These are phyloP conservation scores for Rhizoclosmatium globosum DNA, from an alignment of 192 early-diverging fungal species.

Conservation along the genomic window DNA sequence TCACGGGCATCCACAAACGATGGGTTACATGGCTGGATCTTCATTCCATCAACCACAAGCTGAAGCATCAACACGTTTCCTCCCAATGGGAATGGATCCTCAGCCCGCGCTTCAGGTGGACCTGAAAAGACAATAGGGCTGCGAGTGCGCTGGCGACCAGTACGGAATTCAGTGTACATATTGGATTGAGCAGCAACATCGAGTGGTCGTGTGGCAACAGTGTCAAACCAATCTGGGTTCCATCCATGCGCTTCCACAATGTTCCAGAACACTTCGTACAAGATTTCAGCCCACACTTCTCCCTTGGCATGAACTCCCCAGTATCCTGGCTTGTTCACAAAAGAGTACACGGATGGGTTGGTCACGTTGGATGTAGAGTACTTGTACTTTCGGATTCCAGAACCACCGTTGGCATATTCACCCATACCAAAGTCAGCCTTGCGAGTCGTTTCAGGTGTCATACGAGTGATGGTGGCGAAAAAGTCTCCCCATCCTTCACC, in stretches of 20 bases:
- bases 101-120: neutral
- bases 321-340: slow-evolving; percentile 81
- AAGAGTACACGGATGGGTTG: slow-evolving; percentile 85
- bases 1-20: slow-evolving; percentile 62
- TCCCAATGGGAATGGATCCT: slow-evolving; percentile 26
- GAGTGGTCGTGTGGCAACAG: neutral
- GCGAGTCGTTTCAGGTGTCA: slow-evolving; percentile 58
- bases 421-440: slow-evolving; percentile 81
- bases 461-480: slow-evolving; percentile 84
- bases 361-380: slow-evolving; percentile 80
- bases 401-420: slow-evolving; percentile 79
- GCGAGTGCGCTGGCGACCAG: slow-evolving; percentile 23
- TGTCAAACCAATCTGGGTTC: slow-evolving; percentile 59
- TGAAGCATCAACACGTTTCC: slow-evolving; percentile 60
- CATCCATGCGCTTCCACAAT: slow-evolving; percentile 63
- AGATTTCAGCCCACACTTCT: slow-evolving; percentile 91
- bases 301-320: slow-evolving; percentile 95
- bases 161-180: slow-evolving; percentile 47
- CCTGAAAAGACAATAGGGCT: neutral
- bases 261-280: slow-evolving; percentile 80
- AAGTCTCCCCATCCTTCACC: slow-evolving; percentile 97
- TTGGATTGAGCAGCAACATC: neutral
- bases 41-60: slow-evolving; percentile 62
- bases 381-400: slow-evolving; percentile 83
- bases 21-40: slow-evolving; percentile 62